A percentile compares a stretch with the other conserved stretches of the same genome.
phyloP scores from a whole-genome alignment of 2,329 filamentous ascomycete species.

The Trichothecium sympodiale region DNA sequence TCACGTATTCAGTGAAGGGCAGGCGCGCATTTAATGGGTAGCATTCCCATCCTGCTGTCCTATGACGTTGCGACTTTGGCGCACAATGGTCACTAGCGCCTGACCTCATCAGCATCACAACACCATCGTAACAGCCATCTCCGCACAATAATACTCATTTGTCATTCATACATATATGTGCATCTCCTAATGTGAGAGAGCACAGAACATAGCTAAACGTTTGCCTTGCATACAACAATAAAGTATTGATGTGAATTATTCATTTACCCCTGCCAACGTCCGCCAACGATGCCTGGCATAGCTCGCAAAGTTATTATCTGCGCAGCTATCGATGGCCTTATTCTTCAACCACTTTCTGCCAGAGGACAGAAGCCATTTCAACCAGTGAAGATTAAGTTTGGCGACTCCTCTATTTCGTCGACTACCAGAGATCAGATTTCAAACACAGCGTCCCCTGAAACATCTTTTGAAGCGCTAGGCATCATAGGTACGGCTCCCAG shows the following conservation, averaged over 20 bases:
- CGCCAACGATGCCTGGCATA: constrained; percentile 55
- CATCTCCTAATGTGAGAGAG: too few species aligned
- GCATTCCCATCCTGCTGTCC: not conserved
- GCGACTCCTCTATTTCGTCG: constrained; percentile 36
- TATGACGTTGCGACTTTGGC: constrained; percentile 4
- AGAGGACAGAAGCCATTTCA: constrained; percentile 45
- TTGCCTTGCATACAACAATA: too few species aligned
- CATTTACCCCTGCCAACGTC: not conserved
- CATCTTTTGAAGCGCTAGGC: constrained; percentile 49
- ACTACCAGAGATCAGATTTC: constrained; percentile 32
- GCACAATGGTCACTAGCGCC: constrained; percentile 3
- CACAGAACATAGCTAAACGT: too few species aligned
- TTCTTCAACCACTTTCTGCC: constrained; percentile 60
- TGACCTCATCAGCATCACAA: constrained; percentile 6
- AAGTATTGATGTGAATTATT: too few species aligned
- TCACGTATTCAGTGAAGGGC: too few species aligned
- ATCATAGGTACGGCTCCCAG: constrained; percentile 35
- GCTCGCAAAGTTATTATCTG: constrained; percentile 72
- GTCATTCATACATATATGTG: too few species aligned
- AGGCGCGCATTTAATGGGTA: constrained; percentile 1
- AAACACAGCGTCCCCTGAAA: constrained; percentile 29
- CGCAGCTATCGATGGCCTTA: constrained; percentile 71
- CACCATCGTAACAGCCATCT: too few species aligned
- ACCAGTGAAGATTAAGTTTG: constrained; percentile 61
- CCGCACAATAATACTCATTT: too few species aligned